Conservation (phyloP, 1,284 basidiomycete genomes). For the Marasmius oreades region DNA sequence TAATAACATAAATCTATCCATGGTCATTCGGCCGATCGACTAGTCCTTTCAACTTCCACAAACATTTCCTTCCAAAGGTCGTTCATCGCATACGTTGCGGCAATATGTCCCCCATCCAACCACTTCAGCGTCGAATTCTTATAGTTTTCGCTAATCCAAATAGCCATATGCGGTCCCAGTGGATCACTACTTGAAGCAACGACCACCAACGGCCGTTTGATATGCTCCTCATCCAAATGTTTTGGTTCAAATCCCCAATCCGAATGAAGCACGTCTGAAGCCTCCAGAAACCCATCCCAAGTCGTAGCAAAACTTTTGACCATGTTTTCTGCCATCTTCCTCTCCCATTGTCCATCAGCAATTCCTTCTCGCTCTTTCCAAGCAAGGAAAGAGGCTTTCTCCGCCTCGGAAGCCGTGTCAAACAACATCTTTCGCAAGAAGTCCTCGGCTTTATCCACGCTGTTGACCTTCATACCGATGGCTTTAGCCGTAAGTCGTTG, state of each 20-base stretch:
- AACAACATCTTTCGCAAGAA: slow-evolving; percentile 33
- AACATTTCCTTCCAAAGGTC: slow-evolving; percentile 28
- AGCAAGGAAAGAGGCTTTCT: slow-evolving; percentile 21
- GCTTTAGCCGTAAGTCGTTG: slow-evolving; percentile 20
- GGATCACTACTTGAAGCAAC: slow-evolving; percentile 32
- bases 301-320: slow-evolving; percentile 36
- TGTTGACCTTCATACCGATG: slow-evolving; percentile 24
- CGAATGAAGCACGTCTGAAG: slow-evolving; percentile 31
- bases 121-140: slow-evolving; percentile 30
- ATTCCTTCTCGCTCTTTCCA: slow-evolving; percentile 35
- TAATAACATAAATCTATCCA: too few relatives aligned
- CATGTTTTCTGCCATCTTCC: slow-evolving; percentile 32
- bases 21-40: too few relatives aligned
- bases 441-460: slow-evolving; percentile 31
- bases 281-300: slow-evolving; percentile 42
- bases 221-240: slow-evolving; percentile 35
- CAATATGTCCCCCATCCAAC: slow-evolving; percentile 39
- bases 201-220: slow-evolving; percentile 35
- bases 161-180: slow-evolving; percentile 32
- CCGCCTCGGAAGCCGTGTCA: slow-evolving; percentile 35
- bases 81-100: slow-evolving; percentile 29
- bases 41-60: not conserved
- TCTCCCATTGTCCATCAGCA: slow-evolving; percentile 33
- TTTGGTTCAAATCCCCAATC: slow-evolving; percentile 45
- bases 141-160: slow-evolving; percentile 37